Conservation (phyloP, 805 yeast species). For the Kluyveromyces aestuarii region DNA sequence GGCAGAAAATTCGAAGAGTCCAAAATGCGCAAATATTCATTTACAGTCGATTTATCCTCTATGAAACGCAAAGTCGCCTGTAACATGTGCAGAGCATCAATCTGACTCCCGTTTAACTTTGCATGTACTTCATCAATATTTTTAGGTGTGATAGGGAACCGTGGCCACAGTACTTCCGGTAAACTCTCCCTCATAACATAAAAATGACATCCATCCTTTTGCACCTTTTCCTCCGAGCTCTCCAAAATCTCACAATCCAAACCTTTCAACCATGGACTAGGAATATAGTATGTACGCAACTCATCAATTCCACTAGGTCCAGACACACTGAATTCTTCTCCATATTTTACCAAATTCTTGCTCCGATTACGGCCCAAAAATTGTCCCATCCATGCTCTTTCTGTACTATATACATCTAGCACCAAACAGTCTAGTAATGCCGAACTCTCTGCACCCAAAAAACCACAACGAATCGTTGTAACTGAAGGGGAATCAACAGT, state of each 20-base stretch:
- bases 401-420: slow-evolving; percentile 26
- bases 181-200: slow-evolving; percentile 14
- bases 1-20: slow-evolving; percentile 16
- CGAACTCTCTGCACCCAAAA: slow-evolving; percentile 5
- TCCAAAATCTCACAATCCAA: slow-evolving; percentile 23
- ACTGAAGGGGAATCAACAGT: neutral
- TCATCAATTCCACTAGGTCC: slow-evolving; percentile 9
- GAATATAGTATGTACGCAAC: slow-evolving; percentile 15
- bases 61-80: slow-evolving; percentile 16
- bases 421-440: slow-evolving; percentile 21
- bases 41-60: slow-evolving; percentile 23
- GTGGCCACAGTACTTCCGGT: slow-evolving; percentile 3
- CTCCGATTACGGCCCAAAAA: slow-evolving; percentile 7
- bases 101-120: slow-evolving; percentile 12
- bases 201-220: slow-evolving; percentile 23
- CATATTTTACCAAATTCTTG: slow-evolving; percentile 13
- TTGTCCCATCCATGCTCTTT: slow-evolving; percentile 25
- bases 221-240: slow-evolving; percentile 1
- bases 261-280: slow-evolving; percentile 21
- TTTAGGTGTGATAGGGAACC: neutral
- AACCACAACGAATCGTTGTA: neutral
- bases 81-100: slow-evolving; percentile 18
- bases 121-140: slow-evolving; percentile 13
- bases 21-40: slow-evolving; percentile 17
- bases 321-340: slow-evolving; percentile 5